These are phyloP conservation scores for Notholithocarpus densiflorus DNA, from an alignment of 306 rosid species.

Conservation along the genomic window DNA sequence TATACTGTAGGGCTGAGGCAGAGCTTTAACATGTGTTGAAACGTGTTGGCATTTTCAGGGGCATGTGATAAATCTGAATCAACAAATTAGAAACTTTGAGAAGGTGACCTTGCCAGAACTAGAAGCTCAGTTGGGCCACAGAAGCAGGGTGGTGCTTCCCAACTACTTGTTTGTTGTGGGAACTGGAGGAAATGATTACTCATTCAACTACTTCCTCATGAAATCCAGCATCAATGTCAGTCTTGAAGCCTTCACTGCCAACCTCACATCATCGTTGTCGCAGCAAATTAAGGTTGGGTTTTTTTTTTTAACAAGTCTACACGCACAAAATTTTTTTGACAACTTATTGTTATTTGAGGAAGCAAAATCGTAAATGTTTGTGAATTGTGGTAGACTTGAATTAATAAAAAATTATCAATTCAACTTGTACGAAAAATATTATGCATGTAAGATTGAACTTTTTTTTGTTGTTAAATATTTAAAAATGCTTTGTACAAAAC, in stretches of 20 bases:
- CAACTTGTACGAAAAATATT: too few relatives aligned
- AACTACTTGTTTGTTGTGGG: constrained; percentile 48
- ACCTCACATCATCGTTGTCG: constrained; percentile 34
- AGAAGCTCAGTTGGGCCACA: not conserved
- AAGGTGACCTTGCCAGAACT: constrained; percentile 39
- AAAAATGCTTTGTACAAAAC: too few relatives aligned
- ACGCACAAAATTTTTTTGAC: too few relatives aligned
- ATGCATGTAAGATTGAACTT: too few relatives aligned
- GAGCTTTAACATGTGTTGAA: not conserved
- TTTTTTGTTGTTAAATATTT: too few relatives aligned
- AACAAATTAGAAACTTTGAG: constrained; percentile 44
- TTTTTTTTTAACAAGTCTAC: too few relatives aligned
- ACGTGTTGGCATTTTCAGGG: constrained; percentile 20
- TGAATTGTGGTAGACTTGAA: too few relatives aligned
- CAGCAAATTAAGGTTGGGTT: constrained; percentile 19
- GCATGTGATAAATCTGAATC: constrained; percentile 29
- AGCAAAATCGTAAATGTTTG: too few relatives aligned
- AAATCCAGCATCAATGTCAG: constrained; percentile 18
- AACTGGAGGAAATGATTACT: constrained; percentile 47
- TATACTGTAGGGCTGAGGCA: too few relatives aligned
- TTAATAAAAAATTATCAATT: too few relatives aligned
- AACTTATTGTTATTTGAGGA: too few relatives aligned
- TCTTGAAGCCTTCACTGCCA: constrained; percentile 29
- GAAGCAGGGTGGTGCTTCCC: not conserved
- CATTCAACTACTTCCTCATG: constrained; percentile 37